Base-by-base conservation (phyloP, 2,329 filamentous ascomycete genomes). In the Penicillium glabrum region DNA sequence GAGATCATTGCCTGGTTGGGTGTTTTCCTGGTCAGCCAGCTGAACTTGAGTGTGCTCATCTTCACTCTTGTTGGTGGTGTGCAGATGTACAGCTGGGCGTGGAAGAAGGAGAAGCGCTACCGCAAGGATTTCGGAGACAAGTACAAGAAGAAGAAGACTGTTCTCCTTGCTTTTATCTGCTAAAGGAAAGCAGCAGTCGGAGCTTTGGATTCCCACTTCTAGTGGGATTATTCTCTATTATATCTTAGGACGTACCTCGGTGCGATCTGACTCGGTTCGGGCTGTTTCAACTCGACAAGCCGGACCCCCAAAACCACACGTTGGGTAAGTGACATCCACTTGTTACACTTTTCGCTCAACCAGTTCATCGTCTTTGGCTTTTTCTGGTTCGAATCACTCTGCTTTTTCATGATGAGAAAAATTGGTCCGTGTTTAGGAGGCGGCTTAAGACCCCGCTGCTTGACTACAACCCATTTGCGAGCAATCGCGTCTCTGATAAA, bases 371-470 rank as follows among this genome's bases (percentile, higher is more conserved):
- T 16, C 63, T 19, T 37, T 35, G 45, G 6, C 21, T 41, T 24
- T 46, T 23, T 26, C 26, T 46, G 43, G 29, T 46, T 48, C 31
- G 23, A 19, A 35, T 21, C 19, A 8, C 21, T 33, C 11, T 47
- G 62, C 64, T 76, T 74, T 41, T 41, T 69, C 68, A 83, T 89
- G 89, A 93, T 92, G 90, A 93, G 83, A 89, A 83, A 82, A 83
- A 87, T 93, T 93, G 89, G 90, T 93, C 90, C 90, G 89, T 93
- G 90, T 95, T 93, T 86, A 90, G 85, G 89, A 93, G 88, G 87
- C 87, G 89, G 86, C 84, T 91, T 90, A 93, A 93, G 89, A 93
- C 89, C 82, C 90, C 89, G 87, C 86, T 79, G 81, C 75, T 84
- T 89, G 90, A 91, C 84, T 90, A 90, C 82, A 79, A 77, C 82